Percentiles rank a stretch among this genome's conserved stretches.
Conservation (phyloP, 208 protist species). For the Porcisia deanei region DNA sequence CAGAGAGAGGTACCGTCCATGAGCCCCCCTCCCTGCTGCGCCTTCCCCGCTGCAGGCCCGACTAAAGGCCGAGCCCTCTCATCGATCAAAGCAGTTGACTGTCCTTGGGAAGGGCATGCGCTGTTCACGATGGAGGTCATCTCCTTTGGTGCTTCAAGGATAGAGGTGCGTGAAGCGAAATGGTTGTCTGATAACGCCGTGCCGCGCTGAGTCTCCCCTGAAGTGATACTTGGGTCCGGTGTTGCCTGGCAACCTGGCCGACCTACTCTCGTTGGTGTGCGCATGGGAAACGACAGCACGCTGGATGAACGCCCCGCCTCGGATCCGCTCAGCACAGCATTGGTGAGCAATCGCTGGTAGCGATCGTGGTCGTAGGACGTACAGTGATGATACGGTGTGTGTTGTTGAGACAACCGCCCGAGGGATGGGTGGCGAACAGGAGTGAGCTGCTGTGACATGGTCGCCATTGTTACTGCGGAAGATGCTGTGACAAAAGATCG, state of each 20-base stretch:
- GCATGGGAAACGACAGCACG: conserved; percentile 18
- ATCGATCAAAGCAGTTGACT: background rate
- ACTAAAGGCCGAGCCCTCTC: background rate
- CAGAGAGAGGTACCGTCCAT: background rate
- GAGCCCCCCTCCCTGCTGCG: background rate
- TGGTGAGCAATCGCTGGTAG: conserved; percentile 27
- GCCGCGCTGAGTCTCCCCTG: background rate
- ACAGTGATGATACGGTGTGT: conserved; percentile 16
- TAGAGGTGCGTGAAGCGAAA: background rate
- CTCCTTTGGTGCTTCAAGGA: too few relatives aligned
- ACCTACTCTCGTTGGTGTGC: background rate
- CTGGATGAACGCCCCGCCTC: conserved; percentile 5
- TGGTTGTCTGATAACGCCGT: background rate
- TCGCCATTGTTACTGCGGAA: background rate
- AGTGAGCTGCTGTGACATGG: conserved; percentile 15
- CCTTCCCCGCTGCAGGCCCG: background rate
- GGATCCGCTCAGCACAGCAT: conserved; percentile 17
- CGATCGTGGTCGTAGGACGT: conserved; percentile 20
- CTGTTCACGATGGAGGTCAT: background rate
- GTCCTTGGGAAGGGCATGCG: background rate
- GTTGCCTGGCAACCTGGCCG: background rate
- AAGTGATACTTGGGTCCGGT: background rate
- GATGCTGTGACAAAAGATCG: background rate
- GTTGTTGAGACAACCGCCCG: conserved; percentile 1
- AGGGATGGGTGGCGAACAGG: conserved; percentile 5